Evolutionary conservation across 23 red algal genomes (phyloP).

Genomic region (Gracilariopsis chorda): DNA sequence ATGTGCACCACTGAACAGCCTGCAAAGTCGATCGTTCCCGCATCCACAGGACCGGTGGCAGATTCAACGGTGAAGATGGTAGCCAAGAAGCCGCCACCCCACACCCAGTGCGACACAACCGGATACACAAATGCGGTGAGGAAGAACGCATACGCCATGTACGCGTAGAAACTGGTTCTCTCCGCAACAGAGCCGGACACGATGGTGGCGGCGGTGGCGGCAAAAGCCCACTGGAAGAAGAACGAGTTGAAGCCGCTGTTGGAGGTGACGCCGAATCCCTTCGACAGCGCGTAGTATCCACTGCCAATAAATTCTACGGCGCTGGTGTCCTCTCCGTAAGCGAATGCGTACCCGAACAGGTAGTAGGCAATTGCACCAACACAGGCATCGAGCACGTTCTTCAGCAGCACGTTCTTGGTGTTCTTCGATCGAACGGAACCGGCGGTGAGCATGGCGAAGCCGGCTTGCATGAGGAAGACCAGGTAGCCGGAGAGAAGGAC

Average conservation of each 20-base stretch:
- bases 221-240: conserved; percentile 95
- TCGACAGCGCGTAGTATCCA: conserved; percentile 71
- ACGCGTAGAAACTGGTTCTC: conserved; percentile 79
- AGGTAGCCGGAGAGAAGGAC: conserved; percentile 84
- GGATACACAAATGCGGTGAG: conserved; percentile 93
- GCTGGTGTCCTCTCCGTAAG: conserved; percentile 51
- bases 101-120: conserved; percentile 91
- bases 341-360: conserved; percentile 93
- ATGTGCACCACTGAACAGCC: conserved; percentile 94
- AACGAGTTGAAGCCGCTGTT: conserved; percentile 39
- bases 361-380: conserved; percentile 91
- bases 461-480: conserved; percentile 96
- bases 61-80: neutral
- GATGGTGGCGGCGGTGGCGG: conserved; percentile 93
- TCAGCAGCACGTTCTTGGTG: conserved; percentile 80
- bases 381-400: conserved; percentile 78
- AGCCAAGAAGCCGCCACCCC: conserved; percentile 72
- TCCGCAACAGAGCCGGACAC: conserved; percentile 90
- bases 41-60: neutral
- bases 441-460: conserved; percentile 89
- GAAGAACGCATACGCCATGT: conserved; percentile 85
- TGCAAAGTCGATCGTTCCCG: conserved; percentile 89
- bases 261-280: conserved; percentile 17
- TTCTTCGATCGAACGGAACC: conserved; percentile 95
- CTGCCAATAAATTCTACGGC: conserved; percentile 71